Evolutionary conservation across 495 filamentous ascomycete genomes (phyloP), one percentile per base, ranked within the genome.

Genomic region (Letharia lupina): DNA sequence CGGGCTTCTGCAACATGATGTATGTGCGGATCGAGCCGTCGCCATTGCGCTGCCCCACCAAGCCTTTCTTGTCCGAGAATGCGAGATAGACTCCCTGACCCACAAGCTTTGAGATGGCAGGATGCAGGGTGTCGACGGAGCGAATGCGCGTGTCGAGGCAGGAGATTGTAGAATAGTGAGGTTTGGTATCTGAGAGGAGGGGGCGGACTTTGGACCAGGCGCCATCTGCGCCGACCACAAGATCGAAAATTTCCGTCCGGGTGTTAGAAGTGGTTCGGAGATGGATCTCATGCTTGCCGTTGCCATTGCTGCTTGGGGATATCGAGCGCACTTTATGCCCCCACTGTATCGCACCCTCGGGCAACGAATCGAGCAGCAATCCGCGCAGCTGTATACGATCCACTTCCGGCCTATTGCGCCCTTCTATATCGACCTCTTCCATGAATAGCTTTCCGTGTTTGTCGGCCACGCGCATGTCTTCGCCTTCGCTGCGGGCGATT

Each of bases 201-300:
- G 67, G 70, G 63, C 77, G 72, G n/a, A 78, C 73, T 65, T 77
- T 79, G 65, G 72, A 76, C 75, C 74, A 82, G 3, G 75, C 76
- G 6, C 79, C 79, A 63, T 82, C 79, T 28, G 79, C 77, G 11
- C 79, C 81, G 50, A 83, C 67, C 28, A 80, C 69, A 20, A 83
- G 71, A 62, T 80, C 76, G 50, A 75, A 81, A 81, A 80, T 11
- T 16, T 28, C 70, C 64, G 28, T 61, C 33, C n/a, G 66, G 0
- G 45, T 64, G 16, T 71, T 65, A 9, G 70, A 61, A 18, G 67
- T 66, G 47, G 71, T 68, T 6, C 65, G 68, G 16, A 72, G 59
- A 10, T 68, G 68, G 12, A 77, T 66, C 15, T 67, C 65, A 3
- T 70, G 67, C 20, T 65, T 44, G 12, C 72, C 74, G 54, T 57